Conservation (phyloP, 2,329 filamentous ascomycete genomes). For the Mycocentrospora acerina region DNA sequence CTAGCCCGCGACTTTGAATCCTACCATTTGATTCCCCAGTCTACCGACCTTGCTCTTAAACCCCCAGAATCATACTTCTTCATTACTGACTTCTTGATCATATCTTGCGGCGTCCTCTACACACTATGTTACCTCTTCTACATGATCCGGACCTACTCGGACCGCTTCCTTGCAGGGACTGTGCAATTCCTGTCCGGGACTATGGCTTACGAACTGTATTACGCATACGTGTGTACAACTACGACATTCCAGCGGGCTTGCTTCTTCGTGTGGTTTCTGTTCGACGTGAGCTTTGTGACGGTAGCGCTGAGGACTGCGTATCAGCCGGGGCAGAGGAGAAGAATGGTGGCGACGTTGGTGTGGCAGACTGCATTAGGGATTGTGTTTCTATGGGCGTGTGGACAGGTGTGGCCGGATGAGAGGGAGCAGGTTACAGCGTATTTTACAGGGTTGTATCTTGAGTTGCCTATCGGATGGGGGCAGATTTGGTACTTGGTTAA, state of each 20-base stretch:
- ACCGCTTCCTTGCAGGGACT: constrained; percentile 38
- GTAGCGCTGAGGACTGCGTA: constrained; percentile 38
- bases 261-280: constrained; percentile 43
- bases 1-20: constrained; percentile 38
- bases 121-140: constrained; percentile 47
- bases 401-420: constrained; percentile 39
- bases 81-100: constrained; percentile 45
- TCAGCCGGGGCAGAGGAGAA: constrained; percentile 16
- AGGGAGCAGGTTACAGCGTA: constrained; percentile 45
- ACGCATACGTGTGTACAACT: constrained; percentile 39
- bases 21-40: constrained; percentile 55
- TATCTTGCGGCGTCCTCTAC: constrained; percentile 44
- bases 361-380: constrained; percentile 31
- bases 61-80: constrained; percentile 45
- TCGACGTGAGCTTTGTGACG: constrained; percentile 39
- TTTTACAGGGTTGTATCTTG: constrained; percentile 42
- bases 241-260: constrained; percentile 37
- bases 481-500: constrained; percentile 33
- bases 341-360: constrained; percentile 25
- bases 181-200: constrained; percentile 31
- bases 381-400: constrained; percentile 29
- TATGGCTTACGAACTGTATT: constrained; percentile 47
- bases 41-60: constrained; percentile 47
- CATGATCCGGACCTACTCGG: constrained; percentile 39
- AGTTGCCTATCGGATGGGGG: constrained; percentile 44